Conservation (phyloP, 208 protist species). For the Leishmania mexicana region DNA sequence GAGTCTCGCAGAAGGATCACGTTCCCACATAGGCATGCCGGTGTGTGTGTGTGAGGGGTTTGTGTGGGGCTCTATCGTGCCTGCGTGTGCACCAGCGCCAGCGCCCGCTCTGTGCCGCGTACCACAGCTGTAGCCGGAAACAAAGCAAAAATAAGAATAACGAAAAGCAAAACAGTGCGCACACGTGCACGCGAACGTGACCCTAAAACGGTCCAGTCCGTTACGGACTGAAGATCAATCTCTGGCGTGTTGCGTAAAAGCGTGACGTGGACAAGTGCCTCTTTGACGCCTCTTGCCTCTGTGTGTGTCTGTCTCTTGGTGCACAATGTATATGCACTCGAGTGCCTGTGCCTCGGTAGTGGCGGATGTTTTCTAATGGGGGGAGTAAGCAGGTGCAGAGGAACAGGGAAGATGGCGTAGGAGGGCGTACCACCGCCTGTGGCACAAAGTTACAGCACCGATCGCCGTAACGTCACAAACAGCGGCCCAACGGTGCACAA, state of each 20-base stretch:
- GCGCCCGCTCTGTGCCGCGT: neutral
- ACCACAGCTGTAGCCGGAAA: neutral
- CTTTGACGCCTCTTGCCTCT: neutral
- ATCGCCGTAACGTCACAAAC: neutral
- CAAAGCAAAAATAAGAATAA: neutral
- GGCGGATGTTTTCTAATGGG: neutral
- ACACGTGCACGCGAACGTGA: neutral
- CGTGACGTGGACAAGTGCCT: neutral
- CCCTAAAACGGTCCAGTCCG: neutral
- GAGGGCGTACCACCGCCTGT: neutral
- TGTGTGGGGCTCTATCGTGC: neutral
- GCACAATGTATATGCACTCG: neutral
- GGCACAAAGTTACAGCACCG: neutral
- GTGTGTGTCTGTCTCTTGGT: neutral
- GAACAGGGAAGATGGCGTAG: neutral
- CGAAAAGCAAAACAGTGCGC: neutral
- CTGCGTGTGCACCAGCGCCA: neutral
- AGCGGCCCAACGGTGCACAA: neutral
- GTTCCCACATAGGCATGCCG: neutral
- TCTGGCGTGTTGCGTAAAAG: neutral
- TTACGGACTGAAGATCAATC: neutral
- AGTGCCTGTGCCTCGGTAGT: neutral
- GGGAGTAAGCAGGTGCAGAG: neutral
- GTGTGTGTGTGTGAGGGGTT: neutral
- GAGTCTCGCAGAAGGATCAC: neutral